Conservation (phyloP, 805 yeast species). For the Spathaspora arborariae region DNA sequence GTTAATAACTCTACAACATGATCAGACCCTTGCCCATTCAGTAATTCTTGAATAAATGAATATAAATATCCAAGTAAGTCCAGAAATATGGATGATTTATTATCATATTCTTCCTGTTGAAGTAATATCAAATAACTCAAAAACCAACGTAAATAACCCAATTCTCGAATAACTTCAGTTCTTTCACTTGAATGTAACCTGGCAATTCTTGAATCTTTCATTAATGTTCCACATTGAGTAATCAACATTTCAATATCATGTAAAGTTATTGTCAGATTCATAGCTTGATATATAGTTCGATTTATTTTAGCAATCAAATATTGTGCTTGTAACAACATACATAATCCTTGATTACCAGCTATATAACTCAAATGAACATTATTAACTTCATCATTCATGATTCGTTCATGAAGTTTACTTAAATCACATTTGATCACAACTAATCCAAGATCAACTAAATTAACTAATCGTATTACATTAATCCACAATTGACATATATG, state of each 20-base stretch:
- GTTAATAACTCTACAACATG: slow-evolving; percentile 20
- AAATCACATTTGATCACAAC: slow-evolving; percentile 13
- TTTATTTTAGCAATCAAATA: slow-evolving; percentile 27
- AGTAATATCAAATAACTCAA: slow-evolving; percentile 27
- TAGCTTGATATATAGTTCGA: slow-evolving; percentile 18
- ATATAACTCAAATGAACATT: slow-evolving; percentile 19
- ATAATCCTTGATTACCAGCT: slow-evolving; percentile 13
- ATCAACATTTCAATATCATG: slow-evolving; percentile 19
- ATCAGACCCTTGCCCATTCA: not conserved
- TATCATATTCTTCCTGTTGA: slow-evolving; percentile 30
- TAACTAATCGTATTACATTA: slow-evolving; percentile 30
- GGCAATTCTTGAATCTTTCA: slow-evolving; percentile 15
- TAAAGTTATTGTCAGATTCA: slow-evolving; percentile 16
- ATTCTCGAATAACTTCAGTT: slow-evolving; percentile 18
- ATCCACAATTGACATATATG: slow-evolving; percentile 33
- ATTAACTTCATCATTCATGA: slow-evolving; percentile 17
- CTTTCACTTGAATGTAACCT: slow-evolving; percentile 9
- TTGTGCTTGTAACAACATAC: slow-evolving; percentile 19
- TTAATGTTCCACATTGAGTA: slow-evolving; percentile 23
- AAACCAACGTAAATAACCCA: slow-evolving; percentile 27
- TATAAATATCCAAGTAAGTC: not conserved
- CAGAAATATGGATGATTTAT: not conserved
- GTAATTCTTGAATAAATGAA: not conserved
- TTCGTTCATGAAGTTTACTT: slow-evolving; percentile 10
- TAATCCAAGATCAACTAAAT: slow-evolving; percentile 22